Evolutionary conservation across 2,329 filamentous ascomycete species (phyloP).

Genomic region (Raffaelea ambrosiae): DNA sequence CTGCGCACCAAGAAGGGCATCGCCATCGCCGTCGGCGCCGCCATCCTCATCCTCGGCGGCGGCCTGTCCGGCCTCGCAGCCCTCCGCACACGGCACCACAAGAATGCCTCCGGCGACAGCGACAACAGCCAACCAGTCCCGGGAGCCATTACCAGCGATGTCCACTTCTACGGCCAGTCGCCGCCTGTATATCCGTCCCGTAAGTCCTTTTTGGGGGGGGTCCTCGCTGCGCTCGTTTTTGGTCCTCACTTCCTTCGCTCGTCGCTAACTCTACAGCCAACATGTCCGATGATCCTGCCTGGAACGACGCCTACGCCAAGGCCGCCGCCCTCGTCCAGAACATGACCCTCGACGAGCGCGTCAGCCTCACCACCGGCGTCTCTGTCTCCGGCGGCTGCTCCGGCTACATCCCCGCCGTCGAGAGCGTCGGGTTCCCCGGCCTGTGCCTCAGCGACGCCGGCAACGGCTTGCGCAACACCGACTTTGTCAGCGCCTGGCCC

Average conservation of each 20-base stretch:
- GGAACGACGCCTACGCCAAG: conserved; percentile 58
- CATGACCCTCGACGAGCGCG: conserved; percentile 68
- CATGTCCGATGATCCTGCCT: conserved; percentile 53
- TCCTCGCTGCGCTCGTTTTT: too few species aligned
- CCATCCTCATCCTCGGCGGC: conserved; percentile 25
- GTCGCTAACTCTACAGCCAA: conserved; percentile 24
- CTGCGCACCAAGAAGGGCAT: conserved; percentile 21
- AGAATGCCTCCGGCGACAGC: background rate
- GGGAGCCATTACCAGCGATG: conserved; percentile 28
- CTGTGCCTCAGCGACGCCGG: conserved; percentile 36
- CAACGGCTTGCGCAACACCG: conserved; percentile 32
- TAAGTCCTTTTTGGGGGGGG: conserved; percentile 20
- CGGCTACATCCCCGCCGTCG: conserved; percentile 32
- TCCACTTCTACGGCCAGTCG: conserved; percentile 40
- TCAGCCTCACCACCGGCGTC: conserved; percentile 66
- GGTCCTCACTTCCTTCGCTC: background rate
- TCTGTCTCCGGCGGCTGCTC: conserved; percentile 42
- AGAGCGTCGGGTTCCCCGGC: conserved; percentile 32
- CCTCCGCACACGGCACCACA: conserved; percentile 13
- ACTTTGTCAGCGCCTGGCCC: conserved; percentile 32
- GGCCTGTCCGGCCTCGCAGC: conserved; percentile 25
- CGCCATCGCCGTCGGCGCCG: conserved; percentile 15
- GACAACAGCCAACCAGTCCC: background rate
- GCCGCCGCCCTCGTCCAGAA: conserved; percentile 60
- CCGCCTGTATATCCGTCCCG: conserved; percentile 43